Conservation (phyloP, 495 filamentous ascomycete species). For the Recurvomyces mirabilis region DNA sequence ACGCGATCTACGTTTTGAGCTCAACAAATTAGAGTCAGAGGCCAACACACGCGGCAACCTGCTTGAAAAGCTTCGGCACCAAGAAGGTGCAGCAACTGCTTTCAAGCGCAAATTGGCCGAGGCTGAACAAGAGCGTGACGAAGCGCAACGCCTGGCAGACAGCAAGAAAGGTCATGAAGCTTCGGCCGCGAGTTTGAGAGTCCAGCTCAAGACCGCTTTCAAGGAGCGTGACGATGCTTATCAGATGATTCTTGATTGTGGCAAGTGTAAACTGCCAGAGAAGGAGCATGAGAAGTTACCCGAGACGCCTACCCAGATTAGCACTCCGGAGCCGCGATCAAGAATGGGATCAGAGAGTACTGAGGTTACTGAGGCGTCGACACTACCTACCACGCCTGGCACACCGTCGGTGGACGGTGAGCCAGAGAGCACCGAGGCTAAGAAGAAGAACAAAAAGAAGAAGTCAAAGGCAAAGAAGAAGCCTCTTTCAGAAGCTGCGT, state of each 20-base stretch:
- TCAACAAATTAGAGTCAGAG: constrained; percentile 17
- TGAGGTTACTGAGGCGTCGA: constrained; percentile 7
- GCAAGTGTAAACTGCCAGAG: constrained; percentile 9
- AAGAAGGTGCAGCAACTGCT: constrained; percentile 15
- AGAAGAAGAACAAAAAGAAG: constrained; percentile 27
- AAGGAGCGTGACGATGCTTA: constrained; percentile 17
- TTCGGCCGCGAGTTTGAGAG: constrained; percentile 16
- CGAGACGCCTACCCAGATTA: constrained; percentile 16
- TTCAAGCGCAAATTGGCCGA: constrained; percentile 16
- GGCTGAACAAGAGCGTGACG: constrained; percentile 21
- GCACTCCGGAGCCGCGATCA: constrained; percentile 2
- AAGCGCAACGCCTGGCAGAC: constrained; percentile 12
- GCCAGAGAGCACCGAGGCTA: constrained; percentile 8
- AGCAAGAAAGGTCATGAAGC: constrained; percentile 30
- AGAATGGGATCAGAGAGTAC: constrained; percentile 13
- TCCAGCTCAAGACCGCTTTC: constrained; percentile 17
- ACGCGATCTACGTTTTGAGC: constrained; percentile 9
- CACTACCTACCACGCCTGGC: constrained; percentile 11
- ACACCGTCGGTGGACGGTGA: constrained; percentile 14
- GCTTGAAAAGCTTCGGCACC: constrained; percentile 7
- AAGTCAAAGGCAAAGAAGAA: constrained; percentile 20
- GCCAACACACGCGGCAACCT: not conserved
- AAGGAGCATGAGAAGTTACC: constrained; percentile 8
- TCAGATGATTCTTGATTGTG: constrained; percentile 20
- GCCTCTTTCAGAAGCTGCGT: not conserved